Percentiles rank a stretch among this genome's conserved stretches.
Conservation (phyloP, 345 rosid genomes). For the Conringia planisiliqua region DNA sequence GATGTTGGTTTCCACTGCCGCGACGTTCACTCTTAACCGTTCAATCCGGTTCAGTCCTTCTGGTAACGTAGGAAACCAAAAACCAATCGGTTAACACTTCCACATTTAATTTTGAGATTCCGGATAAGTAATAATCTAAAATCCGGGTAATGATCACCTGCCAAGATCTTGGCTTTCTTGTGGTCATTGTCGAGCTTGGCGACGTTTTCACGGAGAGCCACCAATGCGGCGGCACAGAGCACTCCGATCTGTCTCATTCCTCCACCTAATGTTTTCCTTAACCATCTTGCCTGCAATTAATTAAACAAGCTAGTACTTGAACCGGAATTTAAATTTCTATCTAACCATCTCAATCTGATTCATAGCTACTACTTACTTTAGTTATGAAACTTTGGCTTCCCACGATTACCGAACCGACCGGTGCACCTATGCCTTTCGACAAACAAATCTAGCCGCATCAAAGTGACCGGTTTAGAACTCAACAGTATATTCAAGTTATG, state of each 20-base stretch:
- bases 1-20: constrained; percentile 82
- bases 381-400: constrained; percentile 73
- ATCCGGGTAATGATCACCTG: constrained; percentile 45
- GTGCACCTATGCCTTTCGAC: constrained; percentile 93
- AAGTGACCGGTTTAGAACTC: constrained; percentile 3
- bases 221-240: constrained; percentile 81
- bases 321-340: background rate
- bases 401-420: constrained; percentile 87
- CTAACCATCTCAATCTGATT: background rate
- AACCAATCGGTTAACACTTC: background rate
- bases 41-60: constrained; percentile 73
- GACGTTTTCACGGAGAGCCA: constrained; percentile 64
- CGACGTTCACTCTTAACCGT: constrained; percentile 60
- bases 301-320: background rate
- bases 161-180: constrained; percentile 72
- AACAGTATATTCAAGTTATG: background rate
- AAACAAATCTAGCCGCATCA: constrained; percentile 58
- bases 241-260: constrained; percentile 93
- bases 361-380: constrained; percentile 45
- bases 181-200: constrained; percentile 73
- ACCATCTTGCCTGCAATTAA: constrained; percentile 63
- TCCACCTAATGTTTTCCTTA: constrained; percentile 91
- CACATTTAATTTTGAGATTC: background rate
- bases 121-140: background rate
- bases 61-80: constrained; percentile 18